Base-by-base conservation (phyloP, 345 rosid species). In the Hibiscus syriacus region DNA sequence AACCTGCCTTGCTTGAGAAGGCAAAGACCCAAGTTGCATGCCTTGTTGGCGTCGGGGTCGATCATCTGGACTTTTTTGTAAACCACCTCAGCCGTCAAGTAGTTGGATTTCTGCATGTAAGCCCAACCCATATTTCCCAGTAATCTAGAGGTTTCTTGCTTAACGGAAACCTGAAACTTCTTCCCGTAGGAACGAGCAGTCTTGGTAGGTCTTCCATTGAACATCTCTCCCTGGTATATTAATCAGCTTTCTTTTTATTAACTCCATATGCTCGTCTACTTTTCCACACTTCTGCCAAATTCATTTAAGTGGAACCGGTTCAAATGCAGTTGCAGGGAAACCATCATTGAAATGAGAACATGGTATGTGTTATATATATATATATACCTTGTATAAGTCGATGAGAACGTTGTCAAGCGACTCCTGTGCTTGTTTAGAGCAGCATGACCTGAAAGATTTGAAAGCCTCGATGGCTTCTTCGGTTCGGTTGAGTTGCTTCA, bases 81-180 rank as follows among this genome's bases (percentile, higher is more conserved):
- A 6, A 90, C 92, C 0, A 80, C 96, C 78, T 94, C 97, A 0
- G 97, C 99, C 1, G 89, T 82, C 63, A 89, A 52, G 81, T 68
- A 91, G 82, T 87, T 94, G 6, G 85, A 70, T 74, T 94, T 87
- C 70, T 89, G 96, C 97, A 91, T 89, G 75, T 94, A 86, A 22
- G 96, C 99, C 99, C 99, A 94, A 5, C 96, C 99, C 81, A 94
- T 75, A 74, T 94, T 91, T 3, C 97, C 99, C 88, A 94, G 70
- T 58, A 94, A 75, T 83, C 96, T 80, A 50, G 97, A 84, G 27
- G 76, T 87, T 74, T 94, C 99, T 79, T 91, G 97, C 79, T 84
- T 75, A 20, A 94, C 91, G 0, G 99, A 89, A 54, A 94, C 97
- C 66, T 85, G 99, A 57, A 94, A 91, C 61, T 89, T 94, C 82